phyloP scores from a whole-genome alignment of 2,329 filamentous ascomycete genomes.

The Fusarium sp. region DNA sequence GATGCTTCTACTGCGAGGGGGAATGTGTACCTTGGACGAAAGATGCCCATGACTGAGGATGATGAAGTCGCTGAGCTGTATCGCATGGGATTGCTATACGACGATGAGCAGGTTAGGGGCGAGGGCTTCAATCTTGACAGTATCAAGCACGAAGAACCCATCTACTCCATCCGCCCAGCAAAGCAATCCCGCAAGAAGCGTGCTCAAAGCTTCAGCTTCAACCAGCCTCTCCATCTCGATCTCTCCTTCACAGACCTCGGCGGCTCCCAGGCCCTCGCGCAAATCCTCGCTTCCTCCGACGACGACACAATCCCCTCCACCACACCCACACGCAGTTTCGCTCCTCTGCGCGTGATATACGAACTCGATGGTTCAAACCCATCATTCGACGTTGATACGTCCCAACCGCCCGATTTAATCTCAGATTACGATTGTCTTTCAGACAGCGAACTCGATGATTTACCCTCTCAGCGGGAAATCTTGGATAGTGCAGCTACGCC shows the following conservation, averaged over 20 bases:
- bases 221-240: constrained; percentile 51
- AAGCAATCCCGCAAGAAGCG: constrained; percentile 50
- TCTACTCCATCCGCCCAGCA: constrained; percentile 53
- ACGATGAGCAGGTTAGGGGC: constrained; percentile 52
- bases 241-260: constrained; percentile 58
- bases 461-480: constrained; percentile 49
- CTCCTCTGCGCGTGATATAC: constrained; percentile 56
- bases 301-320: constrained; percentile 31
- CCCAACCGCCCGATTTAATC: constrained; percentile 52
- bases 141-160: constrained; percentile 54
- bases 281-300: constrained; percentile 46
- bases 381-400: constrained; percentile 52
- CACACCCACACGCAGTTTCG: constrained; percentile 38
- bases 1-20: constrained; percentile 54
- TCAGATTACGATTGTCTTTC: constrained; percentile 54
- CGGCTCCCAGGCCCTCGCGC: constrained; percentile 54
- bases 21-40: constrained; percentile 43
- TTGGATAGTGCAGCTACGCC: constrained; percentile 45
- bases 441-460: constrained; percentile 51
- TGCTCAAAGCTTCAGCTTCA: constrained; percentile 36
- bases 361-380: constrained; percentile 51
- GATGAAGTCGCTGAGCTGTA: constrained; percentile 57
- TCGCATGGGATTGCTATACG: constrained; percentile 59
- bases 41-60: constrained; percentile 47
- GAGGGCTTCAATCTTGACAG: constrained; percentile 54